phyloP scores from a whole-genome alignment of 2,329 filamentous ascomycete genomes.

The Calycina herbarum region DNA sequence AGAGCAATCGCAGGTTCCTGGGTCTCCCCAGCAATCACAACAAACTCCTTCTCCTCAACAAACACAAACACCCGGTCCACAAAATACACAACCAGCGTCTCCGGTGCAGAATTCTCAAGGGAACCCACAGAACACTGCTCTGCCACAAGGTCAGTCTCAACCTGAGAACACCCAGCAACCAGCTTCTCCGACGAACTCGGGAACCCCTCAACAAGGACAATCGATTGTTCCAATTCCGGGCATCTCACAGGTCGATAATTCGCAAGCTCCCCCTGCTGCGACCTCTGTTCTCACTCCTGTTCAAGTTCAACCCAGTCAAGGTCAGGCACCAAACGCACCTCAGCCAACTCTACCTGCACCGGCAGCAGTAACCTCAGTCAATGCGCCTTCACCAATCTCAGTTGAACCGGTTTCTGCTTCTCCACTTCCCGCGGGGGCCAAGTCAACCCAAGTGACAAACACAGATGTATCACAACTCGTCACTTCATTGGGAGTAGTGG shows the following conservation, averaged over 20 bases:
- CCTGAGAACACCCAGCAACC: background rate
- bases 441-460: background rate
- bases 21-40: too few relatives aligned
- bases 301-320: background rate
- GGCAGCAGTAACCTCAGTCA: background rate
- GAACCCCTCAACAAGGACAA: background rate
- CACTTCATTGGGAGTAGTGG: conserved; percentile 8
- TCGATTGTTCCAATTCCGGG: background rate
- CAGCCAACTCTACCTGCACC: background rate
- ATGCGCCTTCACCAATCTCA: background rate
- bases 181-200: background rate
- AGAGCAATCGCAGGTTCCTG: too few relatives aligned
- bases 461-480: background rate
- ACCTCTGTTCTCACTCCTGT: background rate
- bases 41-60: too few relatives aligned
- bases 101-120: too few relatives aligned
- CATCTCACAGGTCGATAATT: background rate
- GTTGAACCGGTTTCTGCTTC: background rate
- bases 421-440: background rate
- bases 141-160: background rate
- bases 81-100: background rate
- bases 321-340: background rate
- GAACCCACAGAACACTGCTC: background rate
- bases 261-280: background rate
- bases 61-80: background rate